Evolutionary conservation across 2,329 filamentous ascomycete genomes (phyloP), one percentile per base, ranked within the genome.

Genomic region (Davidsoniella neocaledoniae): DNA sequence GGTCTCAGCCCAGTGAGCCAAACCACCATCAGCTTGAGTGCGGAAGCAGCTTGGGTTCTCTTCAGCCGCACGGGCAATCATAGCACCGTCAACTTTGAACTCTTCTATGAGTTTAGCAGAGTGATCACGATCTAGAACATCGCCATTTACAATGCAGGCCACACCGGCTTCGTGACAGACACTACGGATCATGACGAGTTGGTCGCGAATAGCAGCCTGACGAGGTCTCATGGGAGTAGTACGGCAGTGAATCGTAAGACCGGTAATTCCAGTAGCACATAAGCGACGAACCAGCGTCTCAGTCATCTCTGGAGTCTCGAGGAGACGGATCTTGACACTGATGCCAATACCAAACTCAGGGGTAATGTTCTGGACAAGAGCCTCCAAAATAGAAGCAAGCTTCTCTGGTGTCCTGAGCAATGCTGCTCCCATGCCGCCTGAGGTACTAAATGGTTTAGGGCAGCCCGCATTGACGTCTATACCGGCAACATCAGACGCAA

Each of bases 381-480:
- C 80, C 54, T 83, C 79, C 6, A 98, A 72, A 55, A 98, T 98
- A 0, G 80, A 74, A 57, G 80, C 83, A 1, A 98, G 74, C 58
- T 76, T 79, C 56, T 96, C 88, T 0, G 91, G 90, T 0, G 83
- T 90, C 57, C 77, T 77, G 14, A 98, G 74, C 17, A 98, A 73
- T 1, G 88, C 90, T 0, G 91, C 91, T 45, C 91, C 91, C 91
- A 98, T 98, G 45, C 91, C 91, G 53, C 87, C 87, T 55, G 76
- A 76, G 2, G 90, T 94, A 60, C 85, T 94, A 65, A 98, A 98
- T 0, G 90, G 85, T 65, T 98, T 98, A 0, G 91, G 91, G 61
- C 91, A 98, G n/a, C 91, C 91, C 0, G 91, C 87, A 63, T 98
- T 98, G 54, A 98, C 83, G 63, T 96, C 91, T 57, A 98, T 95